Percentiles rank a stretch among this genome's conserved stretches.
Evolutionary conservation across 305 asterid genomes (phyloP).

Genomic region (Fraxinus ornus): DNA sequence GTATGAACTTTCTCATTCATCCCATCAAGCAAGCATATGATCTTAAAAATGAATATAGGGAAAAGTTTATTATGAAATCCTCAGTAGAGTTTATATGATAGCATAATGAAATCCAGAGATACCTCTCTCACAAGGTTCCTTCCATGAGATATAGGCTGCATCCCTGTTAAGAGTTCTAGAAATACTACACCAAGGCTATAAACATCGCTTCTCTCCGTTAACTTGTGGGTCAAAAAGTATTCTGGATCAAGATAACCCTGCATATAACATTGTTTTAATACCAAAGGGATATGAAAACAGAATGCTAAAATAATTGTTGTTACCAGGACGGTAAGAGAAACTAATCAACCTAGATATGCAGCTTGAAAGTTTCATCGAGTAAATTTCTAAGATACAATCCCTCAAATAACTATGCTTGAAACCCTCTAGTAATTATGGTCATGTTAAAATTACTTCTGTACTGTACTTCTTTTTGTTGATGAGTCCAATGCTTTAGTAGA

Average conservation of each 20-base stretch:
- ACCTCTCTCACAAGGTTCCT: constrained; percentile 92
- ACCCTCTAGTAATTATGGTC: not conserved
- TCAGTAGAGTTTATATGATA: not conserved
- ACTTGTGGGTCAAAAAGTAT: constrained; percentile 65
- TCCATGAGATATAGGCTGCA: constrained; percentile 83
- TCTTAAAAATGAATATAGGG: not conserved
- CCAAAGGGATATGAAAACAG: not conserved
- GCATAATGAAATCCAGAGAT: not conserved
- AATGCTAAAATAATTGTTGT: not conserved
- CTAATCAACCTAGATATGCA: not conserved
- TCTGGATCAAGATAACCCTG: constrained; percentile 98
- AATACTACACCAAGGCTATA: constrained; percentile 88
- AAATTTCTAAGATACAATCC: not conserved
- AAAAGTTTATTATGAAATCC: not conserved
- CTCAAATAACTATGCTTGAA: not conserved
- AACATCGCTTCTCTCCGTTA: constrained; percentile 86
- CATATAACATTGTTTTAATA: constrained; percentile 10
- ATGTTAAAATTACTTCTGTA: not conserved
- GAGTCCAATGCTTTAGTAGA: not conserved
- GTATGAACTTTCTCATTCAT: not conserved
- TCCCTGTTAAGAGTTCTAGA: constrained; percentile 81
- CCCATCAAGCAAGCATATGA: constrained; percentile 1
- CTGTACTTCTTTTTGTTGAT: not conserved
- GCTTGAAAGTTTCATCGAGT: not conserved
- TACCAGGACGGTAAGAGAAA: not conserved